Percentiles rank a stretch among this genome's conserved stretches.
Evolutionary conservation across 176 grass and related monocot species (phyloP).

Genomic region (Oryza longistaminata): DNA sequence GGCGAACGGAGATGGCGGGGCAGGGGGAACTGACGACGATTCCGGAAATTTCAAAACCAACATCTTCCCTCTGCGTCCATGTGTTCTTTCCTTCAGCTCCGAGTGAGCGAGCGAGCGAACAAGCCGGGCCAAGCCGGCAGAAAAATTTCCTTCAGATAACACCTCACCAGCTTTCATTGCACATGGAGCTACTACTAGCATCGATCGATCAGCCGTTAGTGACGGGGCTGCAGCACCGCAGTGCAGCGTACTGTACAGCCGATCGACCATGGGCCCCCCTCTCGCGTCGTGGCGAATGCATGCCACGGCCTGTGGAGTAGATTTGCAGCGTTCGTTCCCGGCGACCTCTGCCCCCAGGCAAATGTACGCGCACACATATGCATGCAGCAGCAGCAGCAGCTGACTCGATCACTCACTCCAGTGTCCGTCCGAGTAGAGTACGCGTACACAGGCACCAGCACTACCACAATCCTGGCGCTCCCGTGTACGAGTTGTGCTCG

Average conservation of each 20-base stretch:
- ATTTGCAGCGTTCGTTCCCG: not conserved
- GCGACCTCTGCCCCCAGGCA: not conserved
- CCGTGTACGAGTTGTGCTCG: conserved; percentile 8
- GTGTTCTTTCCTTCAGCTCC: not conserved
- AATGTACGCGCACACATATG: not conserved
- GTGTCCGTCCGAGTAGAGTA: not conserved
- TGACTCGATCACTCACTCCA: not conserved
- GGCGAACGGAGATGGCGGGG: not conserved
- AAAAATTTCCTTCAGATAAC: not conserved
- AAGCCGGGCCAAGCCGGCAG: not conserved
- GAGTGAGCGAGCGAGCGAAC: not conserved
- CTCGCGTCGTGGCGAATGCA: not conserved
- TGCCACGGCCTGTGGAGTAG: no score
- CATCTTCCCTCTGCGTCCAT: not conserved
- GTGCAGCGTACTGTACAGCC: conserved; percentile 4
- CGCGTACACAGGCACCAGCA: not conserved
- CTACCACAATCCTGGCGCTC: not conserved
- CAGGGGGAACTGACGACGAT: not conserved
- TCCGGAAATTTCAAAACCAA: not conserved
- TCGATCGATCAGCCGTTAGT: conserved; percentile 15
- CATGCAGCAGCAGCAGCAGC: not conserved
- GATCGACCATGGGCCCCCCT: not conserved
- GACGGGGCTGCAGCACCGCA: conserved; percentile 25
- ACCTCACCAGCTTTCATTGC: conserved; percentile 34
- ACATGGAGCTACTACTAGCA: conserved; percentile 44